phyloP scores from a whole-genome alignment of 306 rosid genomes.

The Lupinus albus region DNA sequence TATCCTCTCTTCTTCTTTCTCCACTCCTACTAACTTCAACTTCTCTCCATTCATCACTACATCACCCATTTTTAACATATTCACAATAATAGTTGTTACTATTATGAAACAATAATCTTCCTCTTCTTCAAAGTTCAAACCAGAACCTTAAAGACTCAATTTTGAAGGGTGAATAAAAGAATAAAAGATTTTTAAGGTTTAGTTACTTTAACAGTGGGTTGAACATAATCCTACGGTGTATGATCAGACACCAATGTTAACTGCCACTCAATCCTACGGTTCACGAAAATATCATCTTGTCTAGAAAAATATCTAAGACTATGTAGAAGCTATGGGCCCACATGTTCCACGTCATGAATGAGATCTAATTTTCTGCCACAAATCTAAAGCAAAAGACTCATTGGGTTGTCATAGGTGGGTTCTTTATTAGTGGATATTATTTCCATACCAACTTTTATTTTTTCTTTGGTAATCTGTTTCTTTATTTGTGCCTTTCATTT shows the following conservation, averaged over 20 bases:
- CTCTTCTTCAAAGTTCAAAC: background rate
- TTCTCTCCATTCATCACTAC: constrained; percentile 52
- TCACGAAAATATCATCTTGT: constrained; percentile 11
- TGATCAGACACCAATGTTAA: constrained; percentile 3
- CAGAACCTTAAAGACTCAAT: constrained; percentile 17
- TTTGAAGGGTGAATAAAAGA: constrained; percentile 18
- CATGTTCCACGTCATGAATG: constrained; percentile 59
- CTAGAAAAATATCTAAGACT: constrained; percentile 56
- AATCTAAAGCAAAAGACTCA: constrained; percentile 43
- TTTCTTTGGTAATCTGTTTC: background rate
- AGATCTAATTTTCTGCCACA: constrained; percentile 45
- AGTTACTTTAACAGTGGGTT: constrained; percentile 24
- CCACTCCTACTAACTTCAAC: constrained; percentile 41
- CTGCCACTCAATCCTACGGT: constrained; percentile 50
- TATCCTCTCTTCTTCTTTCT: constrained; percentile 9
- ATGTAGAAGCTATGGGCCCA: constrained; percentile 9
- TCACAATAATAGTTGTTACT: background rate
- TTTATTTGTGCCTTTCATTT: background rate
- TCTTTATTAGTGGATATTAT: constrained; percentile 41
- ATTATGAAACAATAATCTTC: constrained; percentile 9
- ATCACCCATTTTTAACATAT: constrained; percentile 64
- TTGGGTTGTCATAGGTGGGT: constrained; percentile 46
- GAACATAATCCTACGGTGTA: constrained; percentile 50
- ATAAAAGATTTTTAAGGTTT: background rate
- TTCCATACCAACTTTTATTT: background rate